Evolutionary conservation across 2,329 filamentous ascomycete genomes (phyloP), one percentile per base, ranked within the genome.

Genomic region (Botrytis fragariae): DNA sequence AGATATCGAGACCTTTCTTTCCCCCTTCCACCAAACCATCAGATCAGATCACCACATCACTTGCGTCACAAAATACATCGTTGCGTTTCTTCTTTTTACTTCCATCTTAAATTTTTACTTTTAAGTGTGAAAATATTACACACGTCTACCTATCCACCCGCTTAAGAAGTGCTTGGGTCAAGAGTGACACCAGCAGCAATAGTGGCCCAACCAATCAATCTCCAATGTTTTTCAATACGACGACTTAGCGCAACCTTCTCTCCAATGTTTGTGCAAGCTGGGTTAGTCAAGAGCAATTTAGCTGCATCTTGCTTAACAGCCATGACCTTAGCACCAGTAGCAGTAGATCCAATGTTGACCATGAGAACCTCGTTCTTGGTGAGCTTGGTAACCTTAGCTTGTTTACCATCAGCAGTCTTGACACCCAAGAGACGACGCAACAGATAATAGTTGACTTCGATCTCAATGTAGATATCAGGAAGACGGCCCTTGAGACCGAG

Each of bases 211-310:
- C 94, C 93, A 80, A 97, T 97, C 81, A 97, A 87, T 85, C 94
- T 93, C 95, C 95, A 98, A 85, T 98, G 95, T 90, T 98, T 98
- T 85, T 99, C 96, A 81, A 98, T 98, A 91, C 96, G 93, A 85
- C 96, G 89, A 83, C 91, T 94, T 81, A 99, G 87, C 60, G 96
- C 96, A 81, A 99, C 95, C 92, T 99, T 98, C 88, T 99, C 95
- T 77, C 95, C 95, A 81, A 98, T 92, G 83, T 97, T 95, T 69
- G 96, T 99, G 87, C 96, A 99, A 74, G 96, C 96, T 62, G 95
- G 95, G 82, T 91, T 95, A 75, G 95, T 98, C 79, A 99, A 87
- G 74, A 93, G 92, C 78, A 99, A 88, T 87, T 98, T 98, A 73
- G 96, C 96, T 73, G 95, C 95, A 88, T 99, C 96, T 81, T 95